Base-by-base conservation (phyloP, 306 rosid species). In the Dryas octopetala region DNA sequence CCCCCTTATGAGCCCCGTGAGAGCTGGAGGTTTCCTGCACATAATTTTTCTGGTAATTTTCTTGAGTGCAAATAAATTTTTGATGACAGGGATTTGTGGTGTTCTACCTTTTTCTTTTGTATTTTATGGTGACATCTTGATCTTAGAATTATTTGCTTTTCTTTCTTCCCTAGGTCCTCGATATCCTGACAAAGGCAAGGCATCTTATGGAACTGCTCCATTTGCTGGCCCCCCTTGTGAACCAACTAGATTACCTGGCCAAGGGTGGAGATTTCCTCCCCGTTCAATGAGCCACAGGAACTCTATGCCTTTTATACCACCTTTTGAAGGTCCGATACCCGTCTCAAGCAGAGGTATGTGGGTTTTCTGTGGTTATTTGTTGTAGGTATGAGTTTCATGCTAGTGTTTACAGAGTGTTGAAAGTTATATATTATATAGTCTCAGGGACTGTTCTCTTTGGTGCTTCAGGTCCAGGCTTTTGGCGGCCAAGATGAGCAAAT, bases 221-320 rank as follows among this genome's bases (percentile, higher is more conserved):
- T 85, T 77, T 80, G 83, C 77, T 78, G 93, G 96, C 73, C 90
- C 90, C 79, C 95, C 97, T 40, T 84, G 82, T 78, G 98, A 89
- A 77, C 83, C 96, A 46, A 32, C 87, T 48, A 85, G 97, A 82
- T 71, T 83, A 71, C 86, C 89, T 28, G 83, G 78, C 74, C 96
- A 89, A 71, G 92, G 91, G 45, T 88, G 91, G 97, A 88, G 97
- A 79, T 90, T 70, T 88, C 93, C 95, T 75, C 88, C 95, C 10
- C 84, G 86, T 23, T 89, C 89, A 38, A 70, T 84, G 84, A 87
- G 77, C 76, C 89, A 89, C 72, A 81, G 96, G 79, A 85, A 90
- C 66, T 75, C 89, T 66, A 54, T 89, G 79, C 86, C 96, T 71
- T 91, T 75, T 66, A 85, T 90, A 80, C 97, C 92, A 45, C 96